These are phyloP conservation scores for Gyromitra esculenta DNA, from an alignment of 2,329 filamentous ascomycete species.

Conservation along the genomic window DNA sequence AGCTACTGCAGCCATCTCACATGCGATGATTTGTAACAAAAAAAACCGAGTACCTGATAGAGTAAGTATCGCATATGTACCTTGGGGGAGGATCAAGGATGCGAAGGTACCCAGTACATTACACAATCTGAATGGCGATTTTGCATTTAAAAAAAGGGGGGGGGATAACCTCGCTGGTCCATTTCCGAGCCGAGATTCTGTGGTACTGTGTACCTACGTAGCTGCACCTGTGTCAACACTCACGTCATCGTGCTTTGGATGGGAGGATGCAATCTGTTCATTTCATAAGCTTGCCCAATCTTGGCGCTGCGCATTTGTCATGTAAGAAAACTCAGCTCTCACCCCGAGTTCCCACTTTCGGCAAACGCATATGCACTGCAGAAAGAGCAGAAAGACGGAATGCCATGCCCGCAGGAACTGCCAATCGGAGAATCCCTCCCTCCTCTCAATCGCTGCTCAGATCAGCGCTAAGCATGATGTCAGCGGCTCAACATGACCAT, in stretches of 20 bases:
- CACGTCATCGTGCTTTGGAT: background rate
- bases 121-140: background rate
- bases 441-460: background rate
- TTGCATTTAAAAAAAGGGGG: background rate
- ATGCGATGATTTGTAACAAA: background rate
- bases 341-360: background rate
- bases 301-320: background rate
- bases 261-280: background rate
- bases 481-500: conserved; percentile 20
- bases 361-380: background rate
- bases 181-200: background rate
- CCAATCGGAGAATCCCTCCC: conserved; percentile 11
- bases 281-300: background rate
- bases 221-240: background rate
- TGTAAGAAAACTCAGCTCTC: background rate
- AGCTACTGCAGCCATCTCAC: background rate
- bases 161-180: background rate
- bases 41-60: background rate
- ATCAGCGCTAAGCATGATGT: conserved; percentile 24
- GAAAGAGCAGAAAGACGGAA: background rate
- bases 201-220: background rate
- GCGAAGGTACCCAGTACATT: background rate
- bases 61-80: background rate
- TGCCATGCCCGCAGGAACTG: background rate
- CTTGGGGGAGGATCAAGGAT: background rate